A percentile compares a stretch with the other conserved stretches of the same genome.
Conservation (phyloP, 2,329 filamentous ascomycete genomes). For the Metarhizium humberi region DNA sequence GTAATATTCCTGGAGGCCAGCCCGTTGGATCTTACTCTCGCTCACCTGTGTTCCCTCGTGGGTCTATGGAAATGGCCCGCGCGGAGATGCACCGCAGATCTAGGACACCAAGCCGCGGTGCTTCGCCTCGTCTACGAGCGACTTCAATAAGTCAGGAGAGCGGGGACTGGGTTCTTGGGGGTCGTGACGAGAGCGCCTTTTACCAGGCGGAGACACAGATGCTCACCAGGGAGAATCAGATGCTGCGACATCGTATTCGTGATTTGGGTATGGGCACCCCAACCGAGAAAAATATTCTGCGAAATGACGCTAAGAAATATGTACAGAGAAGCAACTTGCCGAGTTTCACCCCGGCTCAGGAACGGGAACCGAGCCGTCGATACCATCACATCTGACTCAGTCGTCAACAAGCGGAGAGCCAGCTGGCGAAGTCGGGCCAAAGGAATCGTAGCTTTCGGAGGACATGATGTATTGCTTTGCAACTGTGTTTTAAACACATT, state of each 20-base stretch:
- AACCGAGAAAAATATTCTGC: too few relatives aligned
- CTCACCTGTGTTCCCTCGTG: slow-evolving; percentile 42
- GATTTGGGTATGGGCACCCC: slow-evolving; percentile 54
- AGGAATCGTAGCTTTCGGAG: slow-evolving; percentile 8
- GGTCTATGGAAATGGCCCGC: slow-evolving; percentile 50
- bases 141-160: slow-evolving; percentile 50
- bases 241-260: slow-evolving; percentile 65
- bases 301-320: not conserved
- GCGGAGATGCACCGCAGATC: slow-evolving; percentile 47
- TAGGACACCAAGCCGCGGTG: slow-evolving; percentile 48
- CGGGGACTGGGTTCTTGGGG: slow-evolving; percentile 53
- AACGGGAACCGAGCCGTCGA: slow-evolving; percentile 33
- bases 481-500: not conserved
- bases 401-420: slow-evolving; percentile 32
- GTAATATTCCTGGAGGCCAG: slow-evolving; percentile 12
- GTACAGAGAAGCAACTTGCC: slow-evolving; percentile 40
- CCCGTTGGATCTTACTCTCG: slow-evolving; percentile 35
- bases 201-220: slow-evolving; percentile 78
- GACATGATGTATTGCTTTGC: not conserved
- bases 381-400: slow-evolving; percentile 38
- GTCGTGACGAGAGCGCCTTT: slow-evolving; percentile 65
- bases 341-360: slow-evolving; percentile 27
- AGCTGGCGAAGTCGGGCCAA: slow-evolving; percentile 8
- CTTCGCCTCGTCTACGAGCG: slow-evolving; percentile 46
- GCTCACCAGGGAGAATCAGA: slow-evolving; percentile 70